Evolutionary conservation across 352 stramenopile genomes (phyloP).

Genomic region (Phytophthora multivora): DNA sequence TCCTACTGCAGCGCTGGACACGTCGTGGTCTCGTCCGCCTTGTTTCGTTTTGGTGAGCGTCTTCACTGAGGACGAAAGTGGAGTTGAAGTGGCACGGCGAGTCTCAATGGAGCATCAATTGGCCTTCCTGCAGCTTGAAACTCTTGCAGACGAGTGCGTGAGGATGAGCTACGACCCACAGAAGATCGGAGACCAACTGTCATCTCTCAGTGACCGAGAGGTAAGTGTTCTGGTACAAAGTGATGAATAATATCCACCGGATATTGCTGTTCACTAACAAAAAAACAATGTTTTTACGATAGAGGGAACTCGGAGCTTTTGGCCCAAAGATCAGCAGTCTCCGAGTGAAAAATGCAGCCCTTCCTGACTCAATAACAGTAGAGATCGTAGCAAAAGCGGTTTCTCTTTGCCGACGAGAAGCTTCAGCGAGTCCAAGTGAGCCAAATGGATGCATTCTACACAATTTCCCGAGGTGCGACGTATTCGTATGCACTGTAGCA

Average conservation of each 20-base stretch:
- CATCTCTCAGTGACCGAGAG: conserved; percentile 48
- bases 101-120: conserved; percentile 48
- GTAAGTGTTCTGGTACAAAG: conserved; percentile 23
- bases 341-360: conserved; percentile 49
- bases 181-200: conserved; percentile 46
- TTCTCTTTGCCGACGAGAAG: conserved; percentile 29
- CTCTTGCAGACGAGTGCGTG: conserved; percentile 58
- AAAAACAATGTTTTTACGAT: neutral
- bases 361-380: conserved; percentile 51
- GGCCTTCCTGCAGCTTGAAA: conserved; percentile 42
- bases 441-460: conserved; percentile 46
- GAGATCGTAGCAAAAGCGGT: conserved; percentile 54
- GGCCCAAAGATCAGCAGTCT: conserved; percentile 45
- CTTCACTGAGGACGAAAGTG: conserved; percentile 36
- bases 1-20: conserved; percentile 19
- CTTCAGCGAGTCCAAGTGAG: neutral
- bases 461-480: conserved; percentile 57
- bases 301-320: conserved; percentile 61
- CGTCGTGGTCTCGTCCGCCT: conserved; percentile 19
- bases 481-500: no score
- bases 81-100: conserved; percentile 21
- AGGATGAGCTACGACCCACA: conserved; percentile 54
- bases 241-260: no score
- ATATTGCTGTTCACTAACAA: conserved; percentile 2
- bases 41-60: conserved; percentile 34